Conservation (phyloP, 768 basidiomycete genomes). For the Ramaria sp. region DNA sequence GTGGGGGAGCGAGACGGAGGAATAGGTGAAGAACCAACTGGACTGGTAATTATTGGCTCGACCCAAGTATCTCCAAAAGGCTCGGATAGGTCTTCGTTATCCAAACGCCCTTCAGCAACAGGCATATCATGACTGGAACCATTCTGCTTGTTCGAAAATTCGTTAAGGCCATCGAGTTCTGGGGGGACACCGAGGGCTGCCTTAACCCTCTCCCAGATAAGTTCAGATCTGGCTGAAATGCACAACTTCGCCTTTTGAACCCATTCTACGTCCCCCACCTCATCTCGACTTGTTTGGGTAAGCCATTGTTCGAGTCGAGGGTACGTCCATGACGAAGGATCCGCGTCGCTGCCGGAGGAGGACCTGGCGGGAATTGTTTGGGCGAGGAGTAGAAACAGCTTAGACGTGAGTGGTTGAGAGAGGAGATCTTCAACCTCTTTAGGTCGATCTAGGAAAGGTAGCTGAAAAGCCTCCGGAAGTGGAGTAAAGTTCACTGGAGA, state of each 20-base stretch:
- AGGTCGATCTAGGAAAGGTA: slow-evolving; percentile 82
- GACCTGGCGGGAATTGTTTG: slow-evolving; percentile 46
- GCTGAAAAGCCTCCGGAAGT: slow-evolving; percentile 63
- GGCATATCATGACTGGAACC: slow-evolving; percentile 2
- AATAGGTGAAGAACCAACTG: neutral
- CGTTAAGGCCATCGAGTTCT: slow-evolving; percentile 39
- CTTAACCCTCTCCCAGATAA: slow-evolving; percentile 88
- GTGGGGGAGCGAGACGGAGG: slow-evolving; percentile 2
- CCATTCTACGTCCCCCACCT: slow-evolving; percentile 64
- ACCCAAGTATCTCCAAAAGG: slow-evolving; percentile 9
- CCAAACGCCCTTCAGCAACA: neutral
- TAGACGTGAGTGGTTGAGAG: slow-evolving; percentile 49
- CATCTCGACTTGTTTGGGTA: slow-evolving; percentile 47
- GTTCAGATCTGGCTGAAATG: slow-evolving; percentile 65
- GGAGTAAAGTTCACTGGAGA: slow-evolving; percentile 57
- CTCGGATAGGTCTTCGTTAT: neutral
- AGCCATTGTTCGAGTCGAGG: slow-evolving; percentile 59
- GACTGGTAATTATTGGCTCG: neutral
- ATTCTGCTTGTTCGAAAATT: slow-evolving; percentile 42
- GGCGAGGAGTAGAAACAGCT: slow-evolving; percentile 59
- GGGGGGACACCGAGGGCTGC: slow-evolving; percentile 80
- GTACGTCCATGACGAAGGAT: slow-evolving; percentile 66
- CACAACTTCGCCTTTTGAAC: slow-evolving; percentile 62
- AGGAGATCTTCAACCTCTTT: slow-evolving; percentile 64
- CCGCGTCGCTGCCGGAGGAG: slow-evolving; percentile 14